Evolutionary conservation across 768 basidiomycete species (phyloP), one percentile per base, ranked within the genome.

Genomic region (Phanerochaete sordida): DNA sequence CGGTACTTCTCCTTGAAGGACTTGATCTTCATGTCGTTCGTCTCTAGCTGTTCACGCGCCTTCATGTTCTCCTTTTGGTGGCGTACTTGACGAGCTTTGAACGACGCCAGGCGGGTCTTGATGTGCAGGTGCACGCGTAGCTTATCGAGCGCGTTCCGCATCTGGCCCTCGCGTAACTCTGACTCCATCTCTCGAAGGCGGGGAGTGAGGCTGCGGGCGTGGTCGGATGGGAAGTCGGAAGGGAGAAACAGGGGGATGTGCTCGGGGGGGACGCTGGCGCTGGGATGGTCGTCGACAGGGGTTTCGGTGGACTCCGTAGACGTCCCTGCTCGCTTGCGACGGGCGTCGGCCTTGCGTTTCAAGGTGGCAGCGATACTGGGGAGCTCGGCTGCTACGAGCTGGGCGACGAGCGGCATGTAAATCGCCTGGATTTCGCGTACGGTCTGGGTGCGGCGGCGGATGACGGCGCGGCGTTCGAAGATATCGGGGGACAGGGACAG

Each of bases 161-260:
- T 55, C 45, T 68, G 67, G 4, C 53, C 66, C 0, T 63, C 62
- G 12, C 66, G 65, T 2, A 68, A 21, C 0, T 43, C 35, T 0
- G 31, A 28, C 24, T 68, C 66, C 4, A 66, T 44, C 5, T 46
- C 16, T 9, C 19, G 30, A 2, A 61, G 23, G 1, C 24, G 47
- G 4, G n/a, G 5, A 12, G 58, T 11, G 39, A 71, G 12, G 12
- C 12, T 1, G 28, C 1, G 21, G 5, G 48, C 27, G 39, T 12
- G 6, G 21, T 4, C 5, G 53, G 49, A 27, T 23, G 3, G 53
- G 2, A 15, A 71, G 60, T 1, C 64, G 55, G 69, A 71, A 1
- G 72, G 70, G 4, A 71, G 61, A 27, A 63, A 58, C 1, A 71
- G 57, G 8, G 27, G 48, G 13, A 58, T 58, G 4, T 43, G 24